phyloP scores from a whole-genome alignment of 192 early-diverging fungal species.

The Coemansia sp. region DNA sequence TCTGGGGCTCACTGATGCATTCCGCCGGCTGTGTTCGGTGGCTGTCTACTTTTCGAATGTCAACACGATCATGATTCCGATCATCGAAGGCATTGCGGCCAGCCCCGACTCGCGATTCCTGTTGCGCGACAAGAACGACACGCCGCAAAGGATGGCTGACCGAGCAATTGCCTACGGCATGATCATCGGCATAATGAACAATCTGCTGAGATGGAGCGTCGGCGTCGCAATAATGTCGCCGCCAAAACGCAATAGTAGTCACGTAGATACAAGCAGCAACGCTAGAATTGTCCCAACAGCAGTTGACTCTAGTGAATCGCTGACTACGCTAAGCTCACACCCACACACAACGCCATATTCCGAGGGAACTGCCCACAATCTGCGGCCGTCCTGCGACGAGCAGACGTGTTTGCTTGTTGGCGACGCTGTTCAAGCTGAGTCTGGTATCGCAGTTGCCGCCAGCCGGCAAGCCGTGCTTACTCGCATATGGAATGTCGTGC shows the following conservation, averaged over 20 bases:
- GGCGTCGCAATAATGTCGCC: constrained; percentile 61
- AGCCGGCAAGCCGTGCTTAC: not conserved
- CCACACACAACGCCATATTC: not conserved
- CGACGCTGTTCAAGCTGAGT: not conserved
- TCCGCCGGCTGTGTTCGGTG: constrained; percentile 61
- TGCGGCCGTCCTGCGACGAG: not conserved
- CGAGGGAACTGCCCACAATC: not conserved
- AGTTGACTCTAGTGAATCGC: not conserved
- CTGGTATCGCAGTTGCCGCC: not conserved
- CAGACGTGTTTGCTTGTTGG: not conserved
- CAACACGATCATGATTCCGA: constrained; percentile 67
- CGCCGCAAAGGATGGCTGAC: constrained; percentile 29
- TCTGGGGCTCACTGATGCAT: constrained; percentile 50
- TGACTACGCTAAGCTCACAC: not conserved
- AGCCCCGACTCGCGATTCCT: constrained; percentile 48
- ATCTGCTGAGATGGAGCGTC: constrained; percentile 73
- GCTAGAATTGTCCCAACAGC: not conserved
- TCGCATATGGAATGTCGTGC: constrained; percentile 4
- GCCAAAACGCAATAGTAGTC: not conserved
- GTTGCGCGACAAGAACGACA: constrained; percentile 37
- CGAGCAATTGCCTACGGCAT: constrained; percentile 77
- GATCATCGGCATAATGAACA: constrained; percentile 72
- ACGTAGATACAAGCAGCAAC: not conserved
- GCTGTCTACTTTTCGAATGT: constrained; percentile 68
- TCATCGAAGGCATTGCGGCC: constrained; percentile 57